phyloP scores from a whole-genome alignment of 257 asterid genomes.

The Scutellaria baicalensis region DNA sequence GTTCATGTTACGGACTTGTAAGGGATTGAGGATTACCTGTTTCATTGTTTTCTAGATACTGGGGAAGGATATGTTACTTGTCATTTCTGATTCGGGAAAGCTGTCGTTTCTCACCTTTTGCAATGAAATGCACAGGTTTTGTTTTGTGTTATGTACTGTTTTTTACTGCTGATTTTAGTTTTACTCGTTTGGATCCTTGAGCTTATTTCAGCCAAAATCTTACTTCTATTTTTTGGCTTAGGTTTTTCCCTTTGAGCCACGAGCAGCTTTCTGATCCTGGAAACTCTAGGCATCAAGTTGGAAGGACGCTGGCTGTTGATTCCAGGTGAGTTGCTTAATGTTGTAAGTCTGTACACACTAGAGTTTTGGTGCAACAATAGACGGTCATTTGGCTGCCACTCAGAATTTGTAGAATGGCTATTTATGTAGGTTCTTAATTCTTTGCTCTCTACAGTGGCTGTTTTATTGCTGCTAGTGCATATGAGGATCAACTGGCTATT shows the following conservation, averaged over 20 bases:
- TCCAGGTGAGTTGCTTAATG: conserved; percentile 50
- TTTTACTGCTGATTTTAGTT: background rate
- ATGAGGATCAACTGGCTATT: conserved; percentile 74
- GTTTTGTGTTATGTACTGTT: background rate
- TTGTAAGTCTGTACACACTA: conserved; percentile 1
- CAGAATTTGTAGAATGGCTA: conserved; percentile 31
- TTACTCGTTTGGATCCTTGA: conserved; percentile 2
- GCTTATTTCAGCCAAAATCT: conserved; percentile 4
- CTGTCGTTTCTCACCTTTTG: conserved; percentile 79
- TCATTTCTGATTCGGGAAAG: conserved; percentile 96
- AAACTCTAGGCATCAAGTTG: conserved; percentile 70
- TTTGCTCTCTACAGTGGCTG: conserved; percentile 75
- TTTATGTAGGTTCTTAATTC: conserved; percentile 34
- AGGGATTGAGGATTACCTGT: conserved; percentile 7
- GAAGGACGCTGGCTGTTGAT: conserved; percentile 92
- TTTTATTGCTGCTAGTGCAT: conserved; percentile 93
- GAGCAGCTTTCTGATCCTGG: conserved; percentile 75
- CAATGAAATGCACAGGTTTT: conserved; percentile 93
- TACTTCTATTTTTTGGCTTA: conserved; percentile 12
- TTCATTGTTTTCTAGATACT: conserved; percentile 39
- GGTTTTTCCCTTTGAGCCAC: conserved; percentile 73
- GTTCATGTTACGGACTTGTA: conserved; percentile 5
- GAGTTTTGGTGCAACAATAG: conserved; percentile 8
- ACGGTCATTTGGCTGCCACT: conserved; percentile 26
- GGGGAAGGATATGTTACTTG: conserved; percentile 71